Percentiles rank a stretch among this genome's conserved stretches.
Evolutionary conservation across 371 early-diverging fungal genomes (phyloP).

Genomic region (Lichtheimia ramosa): DNA sequence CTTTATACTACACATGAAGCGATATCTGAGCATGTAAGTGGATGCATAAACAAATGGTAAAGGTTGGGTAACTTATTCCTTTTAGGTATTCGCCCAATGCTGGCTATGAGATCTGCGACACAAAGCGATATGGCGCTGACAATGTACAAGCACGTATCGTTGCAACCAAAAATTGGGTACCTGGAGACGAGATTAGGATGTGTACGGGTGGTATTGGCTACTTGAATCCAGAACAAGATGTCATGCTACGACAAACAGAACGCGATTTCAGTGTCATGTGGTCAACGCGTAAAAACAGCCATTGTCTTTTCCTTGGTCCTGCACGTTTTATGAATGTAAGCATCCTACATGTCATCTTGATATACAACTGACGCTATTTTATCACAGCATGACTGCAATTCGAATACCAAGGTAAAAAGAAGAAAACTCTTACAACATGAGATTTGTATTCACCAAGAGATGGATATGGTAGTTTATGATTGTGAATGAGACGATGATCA

Average conservation of each 20-base stretch:
- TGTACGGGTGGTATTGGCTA: slow-evolving; percentile 79
- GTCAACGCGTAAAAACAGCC: slow-evolving; percentile 66
- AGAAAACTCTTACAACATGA: background rate
- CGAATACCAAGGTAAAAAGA: background rate
- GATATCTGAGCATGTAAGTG: slow-evolving; percentile 50
- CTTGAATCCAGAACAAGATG: slow-evolving; percentile 71
- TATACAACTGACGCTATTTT: background rate
- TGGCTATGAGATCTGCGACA: slow-evolving; percentile 81
- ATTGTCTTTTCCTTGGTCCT: slow-evolving; percentile 88
- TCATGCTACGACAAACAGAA: slow-evolving; percentile 57
- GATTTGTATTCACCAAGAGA: background rate
- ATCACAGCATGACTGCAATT: background rate
- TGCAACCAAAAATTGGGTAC: slow-evolving; percentile 71
- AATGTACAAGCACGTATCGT: slow-evolving; percentile 82
- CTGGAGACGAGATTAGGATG: slow-evolving; percentile 72
- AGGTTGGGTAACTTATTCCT: slow-evolving; percentile 9
- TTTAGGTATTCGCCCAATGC: slow-evolving; percentile 81
- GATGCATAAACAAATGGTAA: slow-evolving; percentile 14
- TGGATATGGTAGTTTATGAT: slow-evolving; percentile 50
- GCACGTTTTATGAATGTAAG: slow-evolving; percentile 88
- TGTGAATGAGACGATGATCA: slow-evolving; percentile 54
- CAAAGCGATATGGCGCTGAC: slow-evolving; percentile 66
- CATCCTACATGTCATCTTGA: background rate
- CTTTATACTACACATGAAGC: slow-evolving; percentile 45
- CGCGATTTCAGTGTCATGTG: slow-evolving; percentile 90